Percentiles rank a stretch among this genome's conserved stretches.
phyloP scores from a whole-genome alignment of 2,329 filamentous ascomycete genomes.

The Escovopsis sp. region DNA sequence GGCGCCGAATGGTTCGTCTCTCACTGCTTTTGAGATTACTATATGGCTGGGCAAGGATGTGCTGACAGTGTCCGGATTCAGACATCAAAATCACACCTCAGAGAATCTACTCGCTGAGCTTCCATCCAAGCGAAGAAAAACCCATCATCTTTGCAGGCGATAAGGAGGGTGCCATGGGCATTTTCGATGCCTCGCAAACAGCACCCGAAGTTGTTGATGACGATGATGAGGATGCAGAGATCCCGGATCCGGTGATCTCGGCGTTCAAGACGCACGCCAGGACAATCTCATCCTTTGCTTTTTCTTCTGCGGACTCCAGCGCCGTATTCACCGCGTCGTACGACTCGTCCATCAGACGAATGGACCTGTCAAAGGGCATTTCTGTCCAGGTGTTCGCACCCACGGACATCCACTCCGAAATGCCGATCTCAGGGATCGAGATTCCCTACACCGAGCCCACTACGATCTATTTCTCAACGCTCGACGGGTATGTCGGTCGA shows the following conservation, averaged over 20 bases:
- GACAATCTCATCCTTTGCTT: slow-evolving; percentile 75
- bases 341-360: slow-evolving; percentile 76
- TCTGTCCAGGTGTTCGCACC: slow-evolving; percentile 75
- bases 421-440: slow-evolving; percentile 73
- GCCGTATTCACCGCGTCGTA: slow-evolving; percentile 77
- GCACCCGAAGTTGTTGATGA: slow-evolving; percentile 42
- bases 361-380: slow-evolving; percentile 68
- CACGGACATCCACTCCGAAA: slow-evolving; percentile 49
- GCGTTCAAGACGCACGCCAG: slow-evolving; percentile 82
- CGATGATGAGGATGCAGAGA: slow-evolving; percentile 53
- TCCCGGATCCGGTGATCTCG: slow-evolving; percentile 63
- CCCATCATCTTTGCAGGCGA: slow-evolving; percentile 86
- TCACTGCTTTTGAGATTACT: background rate
- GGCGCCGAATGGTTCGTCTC: slow-evolving; percentile 54
- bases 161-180: slow-evolving; percentile 78
- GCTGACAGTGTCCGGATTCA: slow-evolving; percentile 16
- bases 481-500: slow-evolving; percentile 66
- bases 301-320: slow-evolving; percentile 58
- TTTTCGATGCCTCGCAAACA: slow-evolving; percentile 77
- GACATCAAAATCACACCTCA: slow-evolving; percentile 88
- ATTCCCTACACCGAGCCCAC: slow-evolving; percentile 58
- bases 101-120: slow-evolving; percentile 70
- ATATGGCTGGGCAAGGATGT: background rate
- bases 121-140: slow-evolving; percentile 79
- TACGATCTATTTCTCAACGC: slow-evolving; percentile 71